These are phyloP conservation scores for Rhizopogon sp. DNA, from an alignment of 768 basidiomycete genomes.

Conservation along the genomic window DNA sequence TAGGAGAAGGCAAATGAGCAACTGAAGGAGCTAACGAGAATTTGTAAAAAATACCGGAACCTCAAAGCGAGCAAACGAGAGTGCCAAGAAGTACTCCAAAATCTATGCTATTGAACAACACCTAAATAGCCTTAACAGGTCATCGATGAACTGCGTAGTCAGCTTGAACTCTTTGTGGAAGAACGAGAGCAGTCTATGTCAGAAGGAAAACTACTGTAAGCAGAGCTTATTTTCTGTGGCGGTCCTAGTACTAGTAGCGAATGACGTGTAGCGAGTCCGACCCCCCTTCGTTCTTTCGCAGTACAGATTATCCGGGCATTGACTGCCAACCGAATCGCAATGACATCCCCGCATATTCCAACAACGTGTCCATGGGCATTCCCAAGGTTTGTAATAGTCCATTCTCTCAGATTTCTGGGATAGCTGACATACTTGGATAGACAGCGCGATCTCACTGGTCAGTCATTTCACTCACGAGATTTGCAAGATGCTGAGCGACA, in stretches of 20 bases:
- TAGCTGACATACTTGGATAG: background rate
- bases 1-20: constrained; percentile 11
- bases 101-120: background rate
- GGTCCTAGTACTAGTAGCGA: background rate
- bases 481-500: background rate
- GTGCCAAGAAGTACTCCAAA: constrained; percentile 14
- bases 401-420: background rate
- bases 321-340: constrained; percentile 5
- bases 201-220: background rate
- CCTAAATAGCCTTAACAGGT: constrained; percentile 7
- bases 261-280: background rate
- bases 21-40: constrained; percentile 3
- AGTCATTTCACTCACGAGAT: background rate
- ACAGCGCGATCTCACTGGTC: background rate
- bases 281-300: background rate
- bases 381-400: background rate
- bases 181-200: constrained; percentile 18
- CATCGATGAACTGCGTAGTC: constrained; percentile 13
- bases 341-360: background rate
- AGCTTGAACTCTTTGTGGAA: constrained; percentile 10
- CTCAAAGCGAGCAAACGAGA: constrained; percentile 13
- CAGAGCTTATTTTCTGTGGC: background rate
- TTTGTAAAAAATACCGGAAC: constrained; percentile 18
- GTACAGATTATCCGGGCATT: constrained; percentile 7
- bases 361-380: background rate